Evolutionary conservation across 345 rosid species (phyloP), one percentile per base, ranked within the genome.

Genomic region (Syzygium grande): DNA sequence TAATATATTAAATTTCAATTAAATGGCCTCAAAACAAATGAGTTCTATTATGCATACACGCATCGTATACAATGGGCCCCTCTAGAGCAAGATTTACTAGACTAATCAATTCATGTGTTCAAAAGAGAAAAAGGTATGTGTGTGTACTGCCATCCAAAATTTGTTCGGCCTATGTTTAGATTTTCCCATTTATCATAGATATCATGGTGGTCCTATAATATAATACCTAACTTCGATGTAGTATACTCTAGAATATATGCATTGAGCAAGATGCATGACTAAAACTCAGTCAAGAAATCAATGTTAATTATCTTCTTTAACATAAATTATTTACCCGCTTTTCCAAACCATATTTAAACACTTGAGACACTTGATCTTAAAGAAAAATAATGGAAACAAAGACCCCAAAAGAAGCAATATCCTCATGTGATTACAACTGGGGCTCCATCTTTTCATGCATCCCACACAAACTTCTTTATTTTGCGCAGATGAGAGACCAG

Each of bases 391-490:
- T 59, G 61, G 55, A n/a, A 68, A 29, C 85, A 58, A 77, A 77
- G 19, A 52, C 85, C 87, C 43, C 78, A 73, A 77, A 85, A 58
- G 38, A 65, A 85, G 68, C 87, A 73, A 73, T 53, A 43, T 51
- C 85, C 87, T 85, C 89, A 85, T 55, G 89, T 88, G 89, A 73
- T 83, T 53, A 54, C 87, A 77, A 46, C 87, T 85, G 43, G 77
- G 56, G 89, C 87, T 85, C 87, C 87, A 63, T 85, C 89, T 88
- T 88, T 88, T 88, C 68, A 88, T 88, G 89, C 38, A 87, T 51
- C 5, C 54, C 54, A 38, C 38, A 73, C 83, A 73, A 73, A 38
- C 46, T 43, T 46, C 16, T 27, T 49, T 43, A 63, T 27, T n/a
- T 49, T 51, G 16, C 30, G 6, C 56, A 41, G 56, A 17, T 68